phyloP scores from a whole-genome alignment of 495 filamentous ascomycete genomes.

The Hypomontagnella submonticulosa region DNA sequence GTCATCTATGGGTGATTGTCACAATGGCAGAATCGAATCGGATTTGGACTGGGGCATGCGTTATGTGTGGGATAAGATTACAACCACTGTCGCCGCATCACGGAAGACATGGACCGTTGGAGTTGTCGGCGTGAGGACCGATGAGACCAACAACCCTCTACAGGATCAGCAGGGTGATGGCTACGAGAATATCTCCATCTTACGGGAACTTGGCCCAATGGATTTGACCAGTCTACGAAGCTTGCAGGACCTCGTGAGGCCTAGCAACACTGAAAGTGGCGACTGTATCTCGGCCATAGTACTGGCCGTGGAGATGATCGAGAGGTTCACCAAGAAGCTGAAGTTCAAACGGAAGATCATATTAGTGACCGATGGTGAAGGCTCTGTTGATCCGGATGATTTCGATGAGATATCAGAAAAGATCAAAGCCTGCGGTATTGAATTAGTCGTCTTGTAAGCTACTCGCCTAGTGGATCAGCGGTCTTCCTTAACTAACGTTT shows the following conservation, averaged over 20 bases:
- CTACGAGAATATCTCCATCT: constrained; percentile 81
- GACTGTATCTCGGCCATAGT: constrained; percentile 90
- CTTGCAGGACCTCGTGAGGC: constrained; percentile 73
- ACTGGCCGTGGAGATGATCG: constrained; percentile 88
- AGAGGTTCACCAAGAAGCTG: constrained; percentile 81
- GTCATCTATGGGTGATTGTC: constrained; percentile 79
- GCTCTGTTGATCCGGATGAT: constrained; percentile 73
- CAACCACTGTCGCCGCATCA: constrained; percentile 80
- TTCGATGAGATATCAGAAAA: constrained; percentile 73
- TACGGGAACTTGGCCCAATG: constrained; percentile 76
- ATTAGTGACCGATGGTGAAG: constrained; percentile 83
- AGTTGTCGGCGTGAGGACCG: constrained; percentile 84
- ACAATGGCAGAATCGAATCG: constrained; percentile 77
- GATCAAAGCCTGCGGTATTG: constrained; percentile 78
- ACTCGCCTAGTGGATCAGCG: neutral
- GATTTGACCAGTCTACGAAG: constrained; percentile 74
- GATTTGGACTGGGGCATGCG: constrained; percentile 91
- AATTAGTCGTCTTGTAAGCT: constrained; percentile 81
- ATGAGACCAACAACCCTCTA: constrained; percentile 78
- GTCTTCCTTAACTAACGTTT: constrained; percentile 10
- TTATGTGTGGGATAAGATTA: constrained; percentile 97
- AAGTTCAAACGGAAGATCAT: constrained; percentile 87
- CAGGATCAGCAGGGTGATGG: constrained; percentile 63
- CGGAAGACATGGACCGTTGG: constrained; percentile 84
- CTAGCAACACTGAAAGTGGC: constrained; percentile 66